Evolutionary conservation across 495 filamentous ascomycete genomes (phyloP).

Genomic region (Penicillium ochrochloron): DNA sequence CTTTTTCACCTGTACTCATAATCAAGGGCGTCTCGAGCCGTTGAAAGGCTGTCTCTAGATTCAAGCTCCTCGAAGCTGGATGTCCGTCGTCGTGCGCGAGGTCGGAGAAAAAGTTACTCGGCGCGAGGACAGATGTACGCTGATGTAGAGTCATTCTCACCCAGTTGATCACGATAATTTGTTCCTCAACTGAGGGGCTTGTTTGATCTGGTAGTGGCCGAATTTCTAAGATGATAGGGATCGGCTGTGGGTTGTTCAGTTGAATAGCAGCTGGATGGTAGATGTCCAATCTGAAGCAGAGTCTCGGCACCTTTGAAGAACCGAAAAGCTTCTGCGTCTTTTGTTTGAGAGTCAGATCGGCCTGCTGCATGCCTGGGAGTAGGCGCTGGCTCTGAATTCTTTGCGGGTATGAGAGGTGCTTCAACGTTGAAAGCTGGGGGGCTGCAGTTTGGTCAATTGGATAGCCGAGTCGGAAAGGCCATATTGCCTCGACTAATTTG

Average conservation of each 20-base stretch:
- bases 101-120: not conserved
- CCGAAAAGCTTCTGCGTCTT: slow-evolving; percentile 19
- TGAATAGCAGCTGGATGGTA: not conserved
- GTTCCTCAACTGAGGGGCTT: not conserved
- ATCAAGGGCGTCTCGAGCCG: not conserved
- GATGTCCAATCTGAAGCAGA: slow-evolving; percentile 1
- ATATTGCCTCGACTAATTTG: slow-evolving; percentile 9
- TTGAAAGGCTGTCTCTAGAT: not conserved
- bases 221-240: not conserved
- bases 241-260: slow-evolving; percentile 2
- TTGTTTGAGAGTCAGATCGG: slow-evolving; percentile 16
- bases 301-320: slow-evolving; percentile 22
- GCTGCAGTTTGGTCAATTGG: not conserved
- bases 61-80: not conserved
- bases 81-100: not conserved
- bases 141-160: not conserved
- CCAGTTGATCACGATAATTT: not conserved
- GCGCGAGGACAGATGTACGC: not conserved
- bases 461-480: slow-evolving; percentile 5
- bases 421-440: not conserved
- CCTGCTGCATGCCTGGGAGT: slow-evolving; percentile 17
- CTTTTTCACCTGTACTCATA: not conserved
- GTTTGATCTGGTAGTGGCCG: not conserved
- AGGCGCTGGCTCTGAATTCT: slow-evolving; percentile 19
- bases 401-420: not conserved